Evolutionary conservation across 179 eudicot species (phyloP).

Genomic region (Patellifolia procumbens): DNA sequence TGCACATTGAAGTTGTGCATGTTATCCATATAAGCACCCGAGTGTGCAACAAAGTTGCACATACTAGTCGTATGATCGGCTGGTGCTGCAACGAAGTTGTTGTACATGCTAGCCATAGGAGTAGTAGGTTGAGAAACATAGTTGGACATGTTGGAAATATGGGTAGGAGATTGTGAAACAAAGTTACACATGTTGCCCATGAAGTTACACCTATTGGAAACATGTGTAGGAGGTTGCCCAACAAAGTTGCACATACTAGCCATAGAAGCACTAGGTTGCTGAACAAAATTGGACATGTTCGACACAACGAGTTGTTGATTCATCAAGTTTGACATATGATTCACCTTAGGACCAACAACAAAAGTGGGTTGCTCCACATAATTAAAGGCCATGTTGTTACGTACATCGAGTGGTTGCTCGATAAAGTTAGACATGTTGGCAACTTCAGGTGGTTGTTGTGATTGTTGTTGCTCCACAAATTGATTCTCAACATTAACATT

Average conservation of each 20-base stretch:
- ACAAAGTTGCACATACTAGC: background rate
- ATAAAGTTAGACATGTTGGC: background rate
- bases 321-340: no score
- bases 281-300: background rate
- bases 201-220: background rate
- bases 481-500: no score
- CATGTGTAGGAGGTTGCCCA: background rate
- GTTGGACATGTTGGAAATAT: background rate
- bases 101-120: background rate
- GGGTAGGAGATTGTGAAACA: background rate
- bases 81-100: background rate
- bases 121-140: background rate
- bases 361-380: no score
- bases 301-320: background rate
- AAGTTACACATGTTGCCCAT: background rate
- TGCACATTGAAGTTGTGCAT: background rate
- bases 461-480: background rate
- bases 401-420: background rate
- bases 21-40: background rate
- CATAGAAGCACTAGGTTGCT: background rate
- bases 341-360: no score
- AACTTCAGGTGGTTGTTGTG: background rate
- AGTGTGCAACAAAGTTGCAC: background rate
- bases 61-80: no score
- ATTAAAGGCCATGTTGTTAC: no score